Evolutionary conservation across 2,329 filamentous ascomycete genomes (phyloP).

Genomic region (Ambrosiella xylebori): DNA sequence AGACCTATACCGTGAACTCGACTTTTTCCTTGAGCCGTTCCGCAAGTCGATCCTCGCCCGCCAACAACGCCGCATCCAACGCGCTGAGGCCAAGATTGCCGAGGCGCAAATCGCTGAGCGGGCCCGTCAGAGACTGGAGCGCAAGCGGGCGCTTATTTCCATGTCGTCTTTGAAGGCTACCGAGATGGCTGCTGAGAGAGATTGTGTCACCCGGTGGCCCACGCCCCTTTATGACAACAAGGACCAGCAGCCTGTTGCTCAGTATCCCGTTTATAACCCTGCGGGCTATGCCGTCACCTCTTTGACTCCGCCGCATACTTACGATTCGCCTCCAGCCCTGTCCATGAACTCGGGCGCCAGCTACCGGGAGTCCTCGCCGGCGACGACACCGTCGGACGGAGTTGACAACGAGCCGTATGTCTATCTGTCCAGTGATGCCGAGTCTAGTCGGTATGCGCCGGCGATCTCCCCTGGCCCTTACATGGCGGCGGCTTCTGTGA

Average conservation of each 20-base stretch:
- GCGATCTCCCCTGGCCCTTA: no score
- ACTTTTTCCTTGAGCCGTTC: constrained; percentile 76
- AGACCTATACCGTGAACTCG: constrained; percentile 74
- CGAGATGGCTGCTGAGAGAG: no score
- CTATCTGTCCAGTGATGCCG: constrained; percentile 15
- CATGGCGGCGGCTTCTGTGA: no score
- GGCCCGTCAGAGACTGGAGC: no score
- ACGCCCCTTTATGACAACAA: not conserved
- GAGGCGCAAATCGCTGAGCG: constrained; percentile 19
- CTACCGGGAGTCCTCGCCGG: constrained; percentile 29
- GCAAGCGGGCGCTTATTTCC: no score
- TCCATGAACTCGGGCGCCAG: constrained; percentile 31
- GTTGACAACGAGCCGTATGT: constrained; percentile 21
- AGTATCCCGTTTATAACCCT: constrained; percentile 20
- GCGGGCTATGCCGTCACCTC: no score
- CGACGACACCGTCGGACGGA: constrained; percentile 34
- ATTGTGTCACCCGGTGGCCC: no score
- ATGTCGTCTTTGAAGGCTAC: no score
- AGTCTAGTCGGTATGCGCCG: no score
- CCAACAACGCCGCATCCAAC: constrained; percentile 32
- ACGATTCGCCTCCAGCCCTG: constrained; percentile 22
- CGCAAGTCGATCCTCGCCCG: constrained; percentile 40
- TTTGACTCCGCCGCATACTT: constrained; percentile 29
- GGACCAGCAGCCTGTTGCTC: constrained; percentile 24
- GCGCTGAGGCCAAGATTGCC: constrained; percentile 29